phyloP scores from a whole-genome alignment of 768 basidiomycete species.

The Krasilnikovozyma curviuscula region DNA sequence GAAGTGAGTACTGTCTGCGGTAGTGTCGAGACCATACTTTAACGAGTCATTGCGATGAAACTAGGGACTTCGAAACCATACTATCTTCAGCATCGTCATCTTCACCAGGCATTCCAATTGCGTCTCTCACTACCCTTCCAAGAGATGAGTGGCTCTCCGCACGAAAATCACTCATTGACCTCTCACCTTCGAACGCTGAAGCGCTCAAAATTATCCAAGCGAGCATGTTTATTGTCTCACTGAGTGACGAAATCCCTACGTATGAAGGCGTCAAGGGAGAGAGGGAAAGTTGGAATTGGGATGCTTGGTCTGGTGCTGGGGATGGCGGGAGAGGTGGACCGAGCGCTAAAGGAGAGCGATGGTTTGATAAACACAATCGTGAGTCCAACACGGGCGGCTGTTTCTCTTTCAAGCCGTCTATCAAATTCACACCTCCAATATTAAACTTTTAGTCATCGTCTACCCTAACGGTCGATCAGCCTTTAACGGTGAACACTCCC shows the following conservation, averaged over 20 bases:
- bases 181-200: constrained; percentile 45
- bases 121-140: too few relatives aligned
- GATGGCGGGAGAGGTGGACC: constrained; percentile 37
- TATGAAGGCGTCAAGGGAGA: constrained; percentile 44
- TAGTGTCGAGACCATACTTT: too few relatives aligned
- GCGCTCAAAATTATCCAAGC: constrained; percentile 66
- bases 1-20: constrained; percentile 31
- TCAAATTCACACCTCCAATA: not conserved
- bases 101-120: too few relatives aligned
- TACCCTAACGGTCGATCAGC: constrained; percentile 88
- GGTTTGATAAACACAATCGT: constrained; percentile 95
- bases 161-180: constrained; percentile 45
- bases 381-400: constrained; percentile 21
- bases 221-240: constrained; percentile 64
- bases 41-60: too few relatives aligned
- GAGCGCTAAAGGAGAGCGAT: too few relatives aligned
- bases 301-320: constrained; percentile 23
- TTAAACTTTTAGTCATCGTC: constrained; percentile 48
- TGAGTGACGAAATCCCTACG: constrained; percentile 65
- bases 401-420: not conserved
- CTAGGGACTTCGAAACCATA: too few relatives aligned
- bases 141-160: too few relatives aligned
- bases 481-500: constrained; percentile 74
- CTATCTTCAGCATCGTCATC: too few relatives aligned
- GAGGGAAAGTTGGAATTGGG: constrained; percentile 24